Evolutionary conservation across 306 rosid species (phyloP).

Genomic region (Fragaria nilgerrensis): DNA sequence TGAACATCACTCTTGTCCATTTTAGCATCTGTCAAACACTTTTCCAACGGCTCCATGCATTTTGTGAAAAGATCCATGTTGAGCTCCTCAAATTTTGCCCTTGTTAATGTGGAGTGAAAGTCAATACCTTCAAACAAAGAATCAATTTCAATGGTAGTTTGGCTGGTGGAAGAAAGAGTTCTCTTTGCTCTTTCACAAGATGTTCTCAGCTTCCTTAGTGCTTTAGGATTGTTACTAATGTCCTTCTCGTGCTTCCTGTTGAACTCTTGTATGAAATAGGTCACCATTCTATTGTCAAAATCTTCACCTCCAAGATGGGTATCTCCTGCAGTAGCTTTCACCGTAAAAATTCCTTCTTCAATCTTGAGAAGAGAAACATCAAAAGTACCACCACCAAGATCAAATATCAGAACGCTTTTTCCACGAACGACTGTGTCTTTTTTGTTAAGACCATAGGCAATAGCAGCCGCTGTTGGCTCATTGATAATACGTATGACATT

Average conservation of each 20-base stretch:
- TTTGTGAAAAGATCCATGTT: background rate
- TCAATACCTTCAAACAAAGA: background rate
- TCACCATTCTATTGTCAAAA: constrained; percentile 13
- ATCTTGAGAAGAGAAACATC: constrained; percentile 17
- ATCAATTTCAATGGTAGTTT: background rate
- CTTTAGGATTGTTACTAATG: background rate
- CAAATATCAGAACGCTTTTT: constrained; percentile 38
- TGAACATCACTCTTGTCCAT: background rate
- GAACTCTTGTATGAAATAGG: constrained; percentile 1
- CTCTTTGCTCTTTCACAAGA: constrained; percentile 13
- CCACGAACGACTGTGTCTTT: background rate
- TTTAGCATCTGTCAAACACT: background rate
- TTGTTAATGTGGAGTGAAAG: background rate
- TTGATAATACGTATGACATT: constrained; percentile 31
- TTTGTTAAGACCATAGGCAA: constrained; percentile 42
- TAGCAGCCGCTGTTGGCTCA: constrained; percentile 36
- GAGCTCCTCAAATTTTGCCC: background rate
- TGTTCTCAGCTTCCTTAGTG: constrained; percentile 7
- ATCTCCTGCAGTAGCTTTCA: constrained; percentile 14
- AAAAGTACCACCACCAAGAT: constrained; percentile 42
- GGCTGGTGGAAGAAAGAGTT: background rate
- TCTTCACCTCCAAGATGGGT: constrained; percentile 21
- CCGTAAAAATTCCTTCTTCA: background rate
- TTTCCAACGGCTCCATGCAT: background rate
- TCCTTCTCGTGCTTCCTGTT: background rate